Evolutionary conservation across 179 eudicot genomes (phyloP).

Genomic region (Corrigiola litoralis): DNA sequence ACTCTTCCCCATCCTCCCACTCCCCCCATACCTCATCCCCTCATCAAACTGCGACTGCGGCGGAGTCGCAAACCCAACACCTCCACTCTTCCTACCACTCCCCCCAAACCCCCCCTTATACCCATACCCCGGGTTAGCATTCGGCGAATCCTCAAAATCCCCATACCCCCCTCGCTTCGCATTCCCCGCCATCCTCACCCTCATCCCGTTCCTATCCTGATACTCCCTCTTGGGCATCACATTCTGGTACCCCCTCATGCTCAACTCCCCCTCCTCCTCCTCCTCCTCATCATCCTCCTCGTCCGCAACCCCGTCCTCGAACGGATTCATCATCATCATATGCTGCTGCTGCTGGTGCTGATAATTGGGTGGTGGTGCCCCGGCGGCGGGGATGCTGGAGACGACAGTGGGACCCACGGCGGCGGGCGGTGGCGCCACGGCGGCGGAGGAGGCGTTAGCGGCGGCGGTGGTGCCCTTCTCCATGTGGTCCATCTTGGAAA

Average conservation of each 20-base stretch:
- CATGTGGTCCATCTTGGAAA: conserved; percentile 60
- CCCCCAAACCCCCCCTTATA: too few relatives aligned
- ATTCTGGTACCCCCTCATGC: too few relatives aligned
- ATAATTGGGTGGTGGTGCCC: too few relatives aligned
- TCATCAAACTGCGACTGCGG: conserved; percentile 14
- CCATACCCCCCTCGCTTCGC: conserved; percentile 15
- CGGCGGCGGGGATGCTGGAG: too few relatives aligned
- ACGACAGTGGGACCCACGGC: conserved; percentile 13
- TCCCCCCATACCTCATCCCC: conserved; percentile 13
- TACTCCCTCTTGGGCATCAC: too few relatives aligned
- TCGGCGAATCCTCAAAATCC: conserved; percentile 26
- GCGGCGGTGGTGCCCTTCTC: conserved; percentile 40
- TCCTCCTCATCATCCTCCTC: too few relatives aligned
- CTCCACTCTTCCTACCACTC: too few relatives aligned
- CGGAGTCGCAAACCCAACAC: conserved; percentile 3
- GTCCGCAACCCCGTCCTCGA: too few relatives aligned
- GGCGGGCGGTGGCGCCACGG: not conserved
- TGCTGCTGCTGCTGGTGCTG: too few relatives aligned
- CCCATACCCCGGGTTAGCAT: conserved; percentile 19
- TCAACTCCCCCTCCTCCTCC: too few relatives aligned
- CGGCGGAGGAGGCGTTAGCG: not conserved
- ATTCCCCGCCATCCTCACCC: conserved; percentile 37
- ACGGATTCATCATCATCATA: not conserved
- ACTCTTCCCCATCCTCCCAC: not conserved
- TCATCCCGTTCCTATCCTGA: conserved; percentile 23